Percentiles rank a stretch among this genome's conserved stretches.
These are phyloP conservation scores for Falciphora oryzae DNA, from an alignment of 2,329 filamentous ascomycete genomes.

Conservation along the genomic window DNA sequence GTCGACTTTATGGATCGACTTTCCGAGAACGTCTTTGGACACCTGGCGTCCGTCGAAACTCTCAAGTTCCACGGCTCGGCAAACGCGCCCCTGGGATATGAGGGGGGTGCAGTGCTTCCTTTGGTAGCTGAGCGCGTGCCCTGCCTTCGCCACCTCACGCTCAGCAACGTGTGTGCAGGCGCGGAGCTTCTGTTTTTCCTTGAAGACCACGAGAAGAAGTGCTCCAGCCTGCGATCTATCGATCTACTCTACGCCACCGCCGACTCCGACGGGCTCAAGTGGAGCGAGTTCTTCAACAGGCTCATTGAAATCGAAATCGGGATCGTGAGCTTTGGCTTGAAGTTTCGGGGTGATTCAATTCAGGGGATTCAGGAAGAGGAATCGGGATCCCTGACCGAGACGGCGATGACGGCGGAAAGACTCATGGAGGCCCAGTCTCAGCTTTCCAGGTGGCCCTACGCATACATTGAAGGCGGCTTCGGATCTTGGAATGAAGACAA, in stretches of 20 bases:
- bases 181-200: not conserved
- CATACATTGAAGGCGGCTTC: not conserved
- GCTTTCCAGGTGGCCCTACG: too few relatives aligned
- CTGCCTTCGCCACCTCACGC: not conserved
- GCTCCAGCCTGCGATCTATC: not conserved
- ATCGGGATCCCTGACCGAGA: too few relatives aligned
- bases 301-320: not conserved
- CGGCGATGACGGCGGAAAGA: too few relatives aligned
- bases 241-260: not conserved
- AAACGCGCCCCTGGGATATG: not conserved
- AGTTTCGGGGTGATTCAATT: not conserved
- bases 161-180: not conserved
- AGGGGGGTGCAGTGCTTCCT: too few relatives aligned
- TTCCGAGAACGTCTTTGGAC: not conserved
- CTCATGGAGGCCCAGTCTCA: too few relatives aligned
- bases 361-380: too few relatives aligned
- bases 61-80: not conserved
- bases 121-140: not conserved
- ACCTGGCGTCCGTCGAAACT: not conserved
- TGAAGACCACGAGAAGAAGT: not conserved
- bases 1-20: not conserved
- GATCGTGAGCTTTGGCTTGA: not conserved
- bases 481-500: not conserved
- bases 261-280: not conserved
- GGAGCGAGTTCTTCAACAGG: not conserved